Percentiles rank a stretch among this genome's conserved stretches.
Conservation (phyloP, 2,329 filamentous ascomycete species). For the Curvularia spicifera region DNA sequence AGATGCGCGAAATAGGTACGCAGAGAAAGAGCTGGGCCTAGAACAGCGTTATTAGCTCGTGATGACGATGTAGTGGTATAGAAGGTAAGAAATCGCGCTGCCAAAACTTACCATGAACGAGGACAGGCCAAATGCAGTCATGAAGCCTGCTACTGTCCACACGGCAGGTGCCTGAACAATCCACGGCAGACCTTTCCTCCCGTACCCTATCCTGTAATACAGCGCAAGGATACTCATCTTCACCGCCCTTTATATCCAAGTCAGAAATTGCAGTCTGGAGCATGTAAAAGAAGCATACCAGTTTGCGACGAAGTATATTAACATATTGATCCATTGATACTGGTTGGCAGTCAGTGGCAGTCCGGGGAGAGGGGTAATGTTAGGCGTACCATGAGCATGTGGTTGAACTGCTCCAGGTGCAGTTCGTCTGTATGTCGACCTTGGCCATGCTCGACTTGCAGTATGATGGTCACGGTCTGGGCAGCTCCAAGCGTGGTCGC, state of each 20-base stretch:
- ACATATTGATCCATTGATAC: slow-evolving; percentile 38
- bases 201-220: slow-evolving; percentile 37
- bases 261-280: neutral
- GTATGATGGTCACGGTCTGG: slow-evolving; percentile 34
- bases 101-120: slow-evolving; percentile 28
- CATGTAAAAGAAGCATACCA: slow-evolving; percentile 22
- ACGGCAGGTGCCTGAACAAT: slow-evolving; percentile 32
- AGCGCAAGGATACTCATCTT: slow-evolving; percentile 42
- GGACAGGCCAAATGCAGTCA: slow-evolving; percentile 30
- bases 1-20: slow-evolving; percentile 26
- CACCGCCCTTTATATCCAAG: slow-evolving; percentile 26
- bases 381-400: slow-evolving; percentile 31
- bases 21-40: slow-evolving; percentile 34
- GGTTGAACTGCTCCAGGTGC: slow-evolving; percentile 25
- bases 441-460: slow-evolving; percentile 36
- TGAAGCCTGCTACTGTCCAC: slow-evolving; percentile 28
- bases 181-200: slow-evolving; percentile 32
- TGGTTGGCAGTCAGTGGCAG: slow-evolving; percentile 14
- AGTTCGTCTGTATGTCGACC: slow-evolving; percentile 30
- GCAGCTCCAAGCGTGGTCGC: slow-evolving; percentile 32
- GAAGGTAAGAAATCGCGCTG: neutral
- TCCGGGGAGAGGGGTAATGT: too few species aligned
- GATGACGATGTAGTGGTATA: too few species aligned
- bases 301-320: slow-evolving; percentile 38
- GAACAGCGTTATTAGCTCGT: neutral